Percentiles rank a stretch among this genome's conserved stretches.
phyloP scores from a whole-genome alignment of 768 basidiomycete species.

The Royoungia palumana region DNA sequence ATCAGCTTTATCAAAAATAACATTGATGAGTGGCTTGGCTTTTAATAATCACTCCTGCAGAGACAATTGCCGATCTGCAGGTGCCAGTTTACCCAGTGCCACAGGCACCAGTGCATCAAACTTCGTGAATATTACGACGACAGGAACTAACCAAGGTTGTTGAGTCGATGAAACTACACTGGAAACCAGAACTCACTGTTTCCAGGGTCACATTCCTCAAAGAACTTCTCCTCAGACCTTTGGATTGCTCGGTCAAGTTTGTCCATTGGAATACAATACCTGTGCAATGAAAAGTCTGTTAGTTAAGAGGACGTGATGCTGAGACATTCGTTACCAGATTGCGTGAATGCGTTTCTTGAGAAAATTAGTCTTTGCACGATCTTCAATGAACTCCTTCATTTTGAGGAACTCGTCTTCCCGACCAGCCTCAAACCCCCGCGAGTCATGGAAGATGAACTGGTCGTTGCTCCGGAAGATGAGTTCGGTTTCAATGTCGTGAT shows the following conservation, averaged over 20 bases:
- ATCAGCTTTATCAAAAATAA: too few species aligned
- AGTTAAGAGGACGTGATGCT: too few species aligned
- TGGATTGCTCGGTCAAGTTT: neutral
- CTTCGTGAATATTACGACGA: neutral
- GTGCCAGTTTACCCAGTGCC: neutral
- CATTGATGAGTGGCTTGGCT: too few species aligned
- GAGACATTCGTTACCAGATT: neutral
- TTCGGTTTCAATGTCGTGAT: too few species aligned
- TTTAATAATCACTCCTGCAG: neutral
- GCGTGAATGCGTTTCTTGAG: neutral
- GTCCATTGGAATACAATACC: constrained; percentile 2
- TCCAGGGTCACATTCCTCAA: neutral
- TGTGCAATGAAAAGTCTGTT: neutral
- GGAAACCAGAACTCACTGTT: too few species aligned
- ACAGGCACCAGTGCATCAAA: neutral
- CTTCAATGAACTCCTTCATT: too few species aligned
- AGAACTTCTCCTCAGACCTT: neutral
- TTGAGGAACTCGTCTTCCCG: too few species aligned
- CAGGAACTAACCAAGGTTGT: neutral
- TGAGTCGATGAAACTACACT: too few species aligned
- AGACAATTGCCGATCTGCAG: neutral
- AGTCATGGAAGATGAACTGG: too few species aligned
- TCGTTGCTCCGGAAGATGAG: too few species aligned
- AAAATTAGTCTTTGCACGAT: too few species aligned
- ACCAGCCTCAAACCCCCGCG: too few species aligned